Percentiles rank a stretch among this genome's conserved stretches.
Conservation (phyloP, 2,329 filamentous ascomycete genomes). For the Rutstroemia sydowiana region DNA sequence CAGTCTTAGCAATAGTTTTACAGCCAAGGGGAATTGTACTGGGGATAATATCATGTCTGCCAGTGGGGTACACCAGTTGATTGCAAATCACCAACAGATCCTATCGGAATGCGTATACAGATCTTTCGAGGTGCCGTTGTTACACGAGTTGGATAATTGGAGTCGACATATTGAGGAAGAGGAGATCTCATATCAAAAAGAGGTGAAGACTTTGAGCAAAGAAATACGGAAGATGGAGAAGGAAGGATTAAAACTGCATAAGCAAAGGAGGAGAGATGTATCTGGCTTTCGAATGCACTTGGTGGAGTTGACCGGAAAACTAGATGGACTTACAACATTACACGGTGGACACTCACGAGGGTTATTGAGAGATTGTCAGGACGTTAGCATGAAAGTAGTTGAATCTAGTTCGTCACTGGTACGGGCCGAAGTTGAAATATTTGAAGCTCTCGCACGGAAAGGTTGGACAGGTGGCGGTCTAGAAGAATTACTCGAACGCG, state of each 20-base stretch:
- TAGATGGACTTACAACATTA: constrained; percentile 55
- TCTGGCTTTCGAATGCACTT: constrained; percentile 54
- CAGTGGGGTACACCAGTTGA: constrained; percentile 57
- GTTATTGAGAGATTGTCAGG: constrained; percentile 55
- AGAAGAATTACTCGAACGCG: constrained; percentile 58
- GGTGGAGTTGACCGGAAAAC: constrained; percentile 52
- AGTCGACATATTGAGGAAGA: constrained; percentile 56
- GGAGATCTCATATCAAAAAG: constrained; percentile 50
- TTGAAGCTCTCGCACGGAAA: constrained; percentile 58
- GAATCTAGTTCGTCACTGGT: constrained; percentile 60
- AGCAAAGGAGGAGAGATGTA: constrained; percentile 53
- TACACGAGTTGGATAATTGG: constrained; percentile 64
- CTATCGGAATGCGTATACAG: constrained; percentile 62
- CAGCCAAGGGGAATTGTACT: constrained; percentile 46
- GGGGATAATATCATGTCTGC: constrained; percentile 56
- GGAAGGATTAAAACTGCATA: constrained; percentile 55
- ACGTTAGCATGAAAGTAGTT: constrained; percentile 54
- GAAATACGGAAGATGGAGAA: constrained; percentile 60
- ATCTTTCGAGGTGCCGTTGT: constrained; percentile 58
- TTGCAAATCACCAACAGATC: constrained; percentile 65
- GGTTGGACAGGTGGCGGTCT: constrained; percentile 61
- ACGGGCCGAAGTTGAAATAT: constrained; percentile 62
- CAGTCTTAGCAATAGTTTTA: constrained; percentile 36
- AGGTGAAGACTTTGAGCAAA: constrained; percentile 45
- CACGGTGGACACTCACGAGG: constrained; percentile 54